Conservation (phyloP, 176 grass and related monocot genomes). For the Pontederia crassipes region DNA sequence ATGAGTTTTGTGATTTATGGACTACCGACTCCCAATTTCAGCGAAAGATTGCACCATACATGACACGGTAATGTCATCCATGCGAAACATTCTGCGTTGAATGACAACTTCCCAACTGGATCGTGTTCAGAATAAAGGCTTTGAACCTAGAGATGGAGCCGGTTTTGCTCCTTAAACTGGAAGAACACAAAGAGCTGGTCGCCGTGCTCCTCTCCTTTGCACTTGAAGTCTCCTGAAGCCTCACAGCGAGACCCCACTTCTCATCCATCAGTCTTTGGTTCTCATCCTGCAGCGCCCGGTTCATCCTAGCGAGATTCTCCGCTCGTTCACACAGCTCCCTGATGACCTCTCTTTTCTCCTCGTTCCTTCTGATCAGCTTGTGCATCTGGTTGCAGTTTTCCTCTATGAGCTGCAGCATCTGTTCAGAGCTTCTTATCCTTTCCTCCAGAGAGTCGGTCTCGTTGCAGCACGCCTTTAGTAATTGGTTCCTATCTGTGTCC, state of each 20-base stretch:
- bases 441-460: background rate
- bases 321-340: slow-evolving; percentile 8
- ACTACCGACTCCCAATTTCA: no score
- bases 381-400: slow-evolving; percentile 13
- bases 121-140: background rate
- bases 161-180: slow-evolving; percentile 3
- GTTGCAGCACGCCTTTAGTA: background rate
- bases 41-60: no score
- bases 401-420: slow-evolving; percentile 15
- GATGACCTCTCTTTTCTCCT: slow-evolving; percentile 24
- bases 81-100: no score
- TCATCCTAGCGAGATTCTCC: slow-evolving; percentile 16
- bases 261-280: slow-evolving; percentile 13
- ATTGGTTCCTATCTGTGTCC: background rate
- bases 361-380: slow-evolving; percentile 18
- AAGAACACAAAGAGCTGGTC: background rate
- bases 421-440: slow-evolving; percentile 9
- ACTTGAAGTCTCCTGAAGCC: background rate
- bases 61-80: no score
- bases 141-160: background rate
- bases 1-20: no score
- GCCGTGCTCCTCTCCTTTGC: background rate
- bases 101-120: background rate
- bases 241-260: slow-evolving; percentile 8
- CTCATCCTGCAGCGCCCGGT: slow-evolving; percentile 15